These are phyloP conservation scores for Hypocrella siamensis DNA, from an alignment of 2,329 filamentous ascomycete species.

Conservation along the genomic window DNA sequence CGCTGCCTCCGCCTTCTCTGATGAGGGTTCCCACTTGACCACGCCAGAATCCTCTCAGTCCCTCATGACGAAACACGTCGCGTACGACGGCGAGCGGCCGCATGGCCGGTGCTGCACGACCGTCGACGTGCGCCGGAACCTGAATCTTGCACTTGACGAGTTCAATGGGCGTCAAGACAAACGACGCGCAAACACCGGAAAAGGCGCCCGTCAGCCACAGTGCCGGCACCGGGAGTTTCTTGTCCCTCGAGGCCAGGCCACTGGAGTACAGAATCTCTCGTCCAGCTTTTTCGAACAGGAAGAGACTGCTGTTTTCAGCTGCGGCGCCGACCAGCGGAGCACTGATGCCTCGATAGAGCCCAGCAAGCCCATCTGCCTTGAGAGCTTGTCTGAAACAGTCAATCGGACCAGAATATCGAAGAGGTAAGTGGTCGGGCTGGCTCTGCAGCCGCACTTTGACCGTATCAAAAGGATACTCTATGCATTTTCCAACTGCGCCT, in stretches of 20 bases:
- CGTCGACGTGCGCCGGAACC: slow-evolving; percentile 39
- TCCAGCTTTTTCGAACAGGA: slow-evolving; percentile 75
- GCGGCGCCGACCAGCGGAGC: slow-evolving; percentile 84
- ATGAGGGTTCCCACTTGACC: slow-evolving; percentile 89
- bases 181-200: slow-evolving; percentile 75
- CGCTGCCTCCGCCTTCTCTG: slow-evolving; percentile 81
- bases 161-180: slow-evolving; percentile 88
- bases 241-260: slow-evolving; percentile 31
- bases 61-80: slow-evolving; percentile 69
- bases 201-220: slow-evolving; percentile 71
- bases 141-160: slow-evolving; percentile 98
- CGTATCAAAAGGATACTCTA: slow-evolving; percentile 97
- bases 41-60: slow-evolving; percentile 80
- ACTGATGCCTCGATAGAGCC: slow-evolving; percentile 83
- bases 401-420: slow-evolving; percentile 70
- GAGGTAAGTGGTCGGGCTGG: slow-evolving; percentile 71
- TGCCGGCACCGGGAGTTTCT: slow-evolving; percentile 55
- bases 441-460: slow-evolving; percentile 95
- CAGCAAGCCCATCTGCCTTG: slow-evolving; percentile 58
- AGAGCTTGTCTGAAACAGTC: slow-evolving; percentile 90
- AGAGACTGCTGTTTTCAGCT: slow-evolving; percentile 80
- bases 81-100: slow-evolving; percentile 57
- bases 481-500: slow-evolving; percentile 82
- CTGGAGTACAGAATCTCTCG: slow-evolving; percentile 46
- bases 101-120: slow-evolving; percentile 29